Conservation (phyloP, 2,329 filamentous ascomycete genomes). For the Escovopsis sp. region DNA sequence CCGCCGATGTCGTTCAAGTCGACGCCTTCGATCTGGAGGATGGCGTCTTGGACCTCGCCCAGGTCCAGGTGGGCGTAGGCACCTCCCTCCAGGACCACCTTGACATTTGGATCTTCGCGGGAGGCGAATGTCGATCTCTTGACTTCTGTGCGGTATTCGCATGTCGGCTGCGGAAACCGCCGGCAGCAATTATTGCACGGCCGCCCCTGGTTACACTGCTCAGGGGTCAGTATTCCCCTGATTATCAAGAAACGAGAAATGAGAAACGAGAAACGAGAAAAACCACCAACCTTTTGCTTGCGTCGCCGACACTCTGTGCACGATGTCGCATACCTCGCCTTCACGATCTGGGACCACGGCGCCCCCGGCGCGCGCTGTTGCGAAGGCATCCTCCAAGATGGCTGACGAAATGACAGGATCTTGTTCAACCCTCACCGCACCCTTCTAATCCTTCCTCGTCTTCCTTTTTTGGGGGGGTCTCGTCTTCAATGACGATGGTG, state of each 20-base stretch:
- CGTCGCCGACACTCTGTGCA: conserved; percentile 36
- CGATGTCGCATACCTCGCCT: conserved; percentile 21
- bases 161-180: conserved; percentile 35
- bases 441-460: too few relatives aligned
- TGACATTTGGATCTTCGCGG: conserved; percentile 1
- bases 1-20: background rate
- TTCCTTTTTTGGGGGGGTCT: too few relatives aligned
- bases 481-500: too few relatives aligned
- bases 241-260: too few relatives aligned
- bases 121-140: conserved; percentile 5
- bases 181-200: conserved; percentile 39
- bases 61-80: conserved; percentile 24
- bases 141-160: conserved; percentile 25
- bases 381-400: too few relatives aligned
- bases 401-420: too few relatives aligned
- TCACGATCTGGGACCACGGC: conserved; percentile 5
- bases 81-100: conserved; percentile 4
- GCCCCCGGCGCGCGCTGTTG: too few relatives aligned
- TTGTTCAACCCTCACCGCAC: too few relatives aligned
- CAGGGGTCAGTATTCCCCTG: background rate
- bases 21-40: conserved; percentile 17
- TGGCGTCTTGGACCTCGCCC: conserved; percentile 19
- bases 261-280: background rate
- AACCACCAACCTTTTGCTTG: conserved; percentile 31
- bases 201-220: conserved; percentile 37